A percentile compares a stretch with the other conserved stretches of the same genome.
Conservation (phyloP, 2,329 filamentous ascomycete species). For the Emericellopsis atlantica region DNA sequence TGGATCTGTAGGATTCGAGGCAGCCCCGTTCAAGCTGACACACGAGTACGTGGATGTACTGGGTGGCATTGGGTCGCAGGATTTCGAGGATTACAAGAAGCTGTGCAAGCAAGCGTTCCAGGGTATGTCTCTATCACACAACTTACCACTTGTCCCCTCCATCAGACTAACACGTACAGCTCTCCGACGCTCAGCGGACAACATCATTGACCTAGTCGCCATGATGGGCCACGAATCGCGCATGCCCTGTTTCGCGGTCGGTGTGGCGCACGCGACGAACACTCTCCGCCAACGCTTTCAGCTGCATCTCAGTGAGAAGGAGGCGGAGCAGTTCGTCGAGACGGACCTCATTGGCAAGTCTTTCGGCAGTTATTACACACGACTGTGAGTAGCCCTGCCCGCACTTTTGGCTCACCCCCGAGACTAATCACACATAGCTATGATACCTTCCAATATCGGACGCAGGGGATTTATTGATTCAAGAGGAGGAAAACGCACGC, state of each 20-base stretch:
- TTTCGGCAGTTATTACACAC: constrained; percentile 75
- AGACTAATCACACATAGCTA: constrained; percentile 33
- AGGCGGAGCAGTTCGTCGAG: constrained; percentile 72
- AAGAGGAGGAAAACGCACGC: neutral
- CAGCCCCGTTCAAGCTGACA: constrained; percentile 76
- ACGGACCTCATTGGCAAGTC: constrained; percentile 69
- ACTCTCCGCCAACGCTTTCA: constrained; percentile 65
- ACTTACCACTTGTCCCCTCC: neutral
- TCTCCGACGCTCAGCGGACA: constrained; percentile 64
- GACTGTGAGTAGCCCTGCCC: constrained; percentile 44
- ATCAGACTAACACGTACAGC: constrained; percentile 29
- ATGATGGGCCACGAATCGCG: constrained; percentile 76
- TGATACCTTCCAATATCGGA: constrained; percentile 70
- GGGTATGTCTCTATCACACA: constrained; percentile 30
- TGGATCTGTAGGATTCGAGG: constrained; percentile 74
- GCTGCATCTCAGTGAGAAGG: constrained; percentile 69
- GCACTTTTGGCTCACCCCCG: constrained; percentile 2
- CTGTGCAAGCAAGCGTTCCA: constrained; percentile 78
- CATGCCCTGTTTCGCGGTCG: constrained; percentile 73
- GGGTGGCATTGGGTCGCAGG: constrained; percentile 56
- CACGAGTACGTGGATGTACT: constrained; percentile 78
- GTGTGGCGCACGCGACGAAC: constrained; percentile 57
- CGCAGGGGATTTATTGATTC: constrained; percentile 73
- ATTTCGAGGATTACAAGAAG: constrained; percentile 64
- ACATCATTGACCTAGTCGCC: constrained; percentile 69